These are phyloP conservation scores for Xylariomycetidae sp. DNA, from an alignment of 2,329 filamentous ascomycete species.

Conservation along the genomic window DNA sequence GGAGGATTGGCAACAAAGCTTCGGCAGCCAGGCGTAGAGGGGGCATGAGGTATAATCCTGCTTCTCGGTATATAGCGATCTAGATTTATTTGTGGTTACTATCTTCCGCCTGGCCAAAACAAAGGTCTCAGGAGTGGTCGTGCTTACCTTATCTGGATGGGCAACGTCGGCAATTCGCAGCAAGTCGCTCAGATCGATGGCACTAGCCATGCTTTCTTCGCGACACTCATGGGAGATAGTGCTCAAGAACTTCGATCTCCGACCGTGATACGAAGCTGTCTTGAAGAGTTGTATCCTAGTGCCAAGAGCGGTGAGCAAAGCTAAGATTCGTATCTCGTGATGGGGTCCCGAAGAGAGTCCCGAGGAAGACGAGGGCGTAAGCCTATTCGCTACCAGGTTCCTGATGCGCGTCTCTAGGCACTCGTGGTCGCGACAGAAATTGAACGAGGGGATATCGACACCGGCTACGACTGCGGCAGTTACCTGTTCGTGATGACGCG, in stretches of 20 bases:
- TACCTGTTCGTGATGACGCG: neutral
- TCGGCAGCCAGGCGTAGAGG: neutral
- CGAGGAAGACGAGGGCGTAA: neutral
- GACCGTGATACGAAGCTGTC: neutral
- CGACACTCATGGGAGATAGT: neutral
- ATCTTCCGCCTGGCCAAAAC: neutral
- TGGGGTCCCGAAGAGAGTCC: neutral
- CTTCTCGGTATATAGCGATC: neutral
- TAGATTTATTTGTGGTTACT: neutral
- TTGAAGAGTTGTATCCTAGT: neutral
- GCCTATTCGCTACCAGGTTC: neutral
- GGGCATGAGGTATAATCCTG: neutral
- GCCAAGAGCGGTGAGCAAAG: neutral
- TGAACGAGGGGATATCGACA: neutral
- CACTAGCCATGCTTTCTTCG: neutral
- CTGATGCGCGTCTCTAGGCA: neutral
- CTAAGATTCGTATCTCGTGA: neutral
- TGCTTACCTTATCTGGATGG: neutral
- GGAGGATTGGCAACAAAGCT: neutral
- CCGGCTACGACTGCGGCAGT: neutral
- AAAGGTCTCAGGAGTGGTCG: neutral
- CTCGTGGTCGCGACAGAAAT: neutral
- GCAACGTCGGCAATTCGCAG: neutral
- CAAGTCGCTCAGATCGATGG: neutral
- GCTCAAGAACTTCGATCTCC: neutral